Evolutionary conservation across 768 basidiomycete species (phyloP).

Genomic region (Leccinum rimulosum): DNA sequence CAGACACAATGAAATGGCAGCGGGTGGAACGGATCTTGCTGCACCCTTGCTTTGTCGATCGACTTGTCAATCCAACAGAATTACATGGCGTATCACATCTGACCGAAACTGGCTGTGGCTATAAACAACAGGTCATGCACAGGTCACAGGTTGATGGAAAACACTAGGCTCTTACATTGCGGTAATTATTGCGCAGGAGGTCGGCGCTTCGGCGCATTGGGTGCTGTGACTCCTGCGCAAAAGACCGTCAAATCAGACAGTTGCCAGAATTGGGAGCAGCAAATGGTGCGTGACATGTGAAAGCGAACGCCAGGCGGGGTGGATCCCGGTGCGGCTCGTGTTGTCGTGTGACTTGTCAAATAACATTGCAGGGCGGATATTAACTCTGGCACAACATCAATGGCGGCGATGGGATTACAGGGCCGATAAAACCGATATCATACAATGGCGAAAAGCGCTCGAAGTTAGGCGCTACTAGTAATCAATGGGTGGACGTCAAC

Average conservation of each 20-base stretch:
- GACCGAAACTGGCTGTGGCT: background rate
- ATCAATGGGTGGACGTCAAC: constrained; percentile 14
- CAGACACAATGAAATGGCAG: background rate
- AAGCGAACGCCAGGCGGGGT: background rate
- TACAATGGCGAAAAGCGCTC: background rate
- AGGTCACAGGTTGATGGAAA: background rate
- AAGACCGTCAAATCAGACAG: background rate
- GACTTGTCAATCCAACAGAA: background rate
- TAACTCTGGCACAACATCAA: background rate
- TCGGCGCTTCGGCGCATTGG: background rate
- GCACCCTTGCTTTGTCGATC: background rate
- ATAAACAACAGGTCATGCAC: background rate
- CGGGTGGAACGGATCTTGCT: constrained; percentile 1
- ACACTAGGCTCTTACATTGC: background rate
- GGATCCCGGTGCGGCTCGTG: background rate
- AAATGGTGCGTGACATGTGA: constrained; percentile 1
- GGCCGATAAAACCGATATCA: background rate
- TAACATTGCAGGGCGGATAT: constrained; percentile 1
- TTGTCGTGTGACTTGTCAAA: background rate
- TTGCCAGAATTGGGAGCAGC: background rate
- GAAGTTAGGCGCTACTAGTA: background rate
- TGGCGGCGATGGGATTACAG: background rate
- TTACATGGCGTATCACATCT: background rate
- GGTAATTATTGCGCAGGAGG: background rate
- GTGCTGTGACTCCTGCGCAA: background rate